phyloP scores from a whole-genome alignment of 2,329 filamentous ascomycete species.

The Pseudomassariella vexata region DNA sequence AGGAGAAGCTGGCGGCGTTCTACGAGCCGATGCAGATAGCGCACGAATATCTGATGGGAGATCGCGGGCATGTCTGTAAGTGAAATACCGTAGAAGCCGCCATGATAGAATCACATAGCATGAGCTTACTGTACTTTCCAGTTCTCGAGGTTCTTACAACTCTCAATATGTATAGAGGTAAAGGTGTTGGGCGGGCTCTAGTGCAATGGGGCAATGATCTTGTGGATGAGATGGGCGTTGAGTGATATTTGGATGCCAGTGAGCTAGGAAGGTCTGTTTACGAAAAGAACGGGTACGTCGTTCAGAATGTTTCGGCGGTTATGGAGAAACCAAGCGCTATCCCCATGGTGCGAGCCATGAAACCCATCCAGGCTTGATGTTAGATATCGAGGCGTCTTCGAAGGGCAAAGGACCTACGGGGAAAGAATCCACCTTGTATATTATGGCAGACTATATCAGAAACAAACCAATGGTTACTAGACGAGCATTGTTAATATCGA shows the following conservation, averaged over 20 bases:
- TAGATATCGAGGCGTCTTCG: too few relatives aligned
- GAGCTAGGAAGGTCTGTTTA: constrained; percentile 8
- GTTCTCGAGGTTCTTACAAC: constrained; percentile 11
- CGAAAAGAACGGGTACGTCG: constrained; percentile 9
- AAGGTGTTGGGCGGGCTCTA: constrained; percentile 9
- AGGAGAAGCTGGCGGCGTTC: constrained; percentile 6
- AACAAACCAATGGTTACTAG: too few relatives aligned
- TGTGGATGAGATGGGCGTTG: constrained; percentile 9
- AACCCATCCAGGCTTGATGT: too few relatives aligned
- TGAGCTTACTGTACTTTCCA: constrained; percentile 1
- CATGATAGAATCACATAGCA: not conserved
- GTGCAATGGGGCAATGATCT: constrained; percentile 10
- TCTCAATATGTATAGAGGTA: constrained; percentile 7
- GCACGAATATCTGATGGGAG: constrained; percentile 7
- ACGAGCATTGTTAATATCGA: too few relatives aligned
- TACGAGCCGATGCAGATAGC: constrained; percentile 8
- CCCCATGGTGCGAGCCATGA: constrained; percentile 12
- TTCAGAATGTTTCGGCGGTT: constrained; percentile 8
- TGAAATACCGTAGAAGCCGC: not conserved
- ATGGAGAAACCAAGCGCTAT: constrained; percentile 2
- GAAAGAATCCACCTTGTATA: too few relatives aligned
- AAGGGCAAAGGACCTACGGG: too few relatives aligned
- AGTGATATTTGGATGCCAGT: constrained; percentile 11
- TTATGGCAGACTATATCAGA: too few relatives aligned
- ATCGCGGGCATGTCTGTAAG: constrained; percentile 9